A percentile compares a stretch with the other conserved stretches of the same genome.
phyloP scores from a whole-genome alignment of 768 basidiomycete species.

The Myochromella boudieri region DNA sequence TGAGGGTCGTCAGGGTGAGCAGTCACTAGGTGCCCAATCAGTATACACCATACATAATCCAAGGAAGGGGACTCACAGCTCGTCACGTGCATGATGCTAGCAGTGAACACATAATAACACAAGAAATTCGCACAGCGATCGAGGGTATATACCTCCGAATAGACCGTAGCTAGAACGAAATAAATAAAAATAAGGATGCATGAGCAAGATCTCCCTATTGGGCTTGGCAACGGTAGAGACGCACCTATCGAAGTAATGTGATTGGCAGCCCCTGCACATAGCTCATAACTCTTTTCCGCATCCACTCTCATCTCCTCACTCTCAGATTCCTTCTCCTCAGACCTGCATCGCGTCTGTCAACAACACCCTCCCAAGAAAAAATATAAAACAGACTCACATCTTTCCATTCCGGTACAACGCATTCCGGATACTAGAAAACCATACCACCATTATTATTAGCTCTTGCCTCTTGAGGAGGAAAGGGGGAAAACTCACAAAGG shows the following conservation, averaged over 20 bases:
- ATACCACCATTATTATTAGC: conserved; percentile 13
- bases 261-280: conserved; percentile 77
- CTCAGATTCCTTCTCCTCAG: conserved; percentile 8
- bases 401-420: conserved; percentile 26
- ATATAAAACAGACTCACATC: conserved; percentile 21
- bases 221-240: conserved; percentile 14
- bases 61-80: conserved; percentile 47
- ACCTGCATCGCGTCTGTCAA: not conserved
- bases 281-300: conserved; percentile 66
- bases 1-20: conserved; percentile 69
- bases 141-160: conserved; percentile 62
- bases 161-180: conserved; percentile 45
- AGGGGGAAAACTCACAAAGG: conserved; percentile 60
- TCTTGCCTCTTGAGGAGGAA: conserved; percentile 1
- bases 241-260: conserved; percentile 71
- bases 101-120: conserved; percentile 79
- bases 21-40: conserved; percentile 42
- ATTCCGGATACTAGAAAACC: conserved; percentile 38
- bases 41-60: conserved; percentile 7
- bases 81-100: conserved; percentile 77
- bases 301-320: conserved; percentile 49
- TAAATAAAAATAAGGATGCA: not conserved
- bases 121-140: conserved; percentile 66
- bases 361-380: not conserved
- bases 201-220: not conserved